Base-by-base conservation (phyloP, 1,284 basidiomycete species). In the Pseudozyma flocculosa region DNA sequence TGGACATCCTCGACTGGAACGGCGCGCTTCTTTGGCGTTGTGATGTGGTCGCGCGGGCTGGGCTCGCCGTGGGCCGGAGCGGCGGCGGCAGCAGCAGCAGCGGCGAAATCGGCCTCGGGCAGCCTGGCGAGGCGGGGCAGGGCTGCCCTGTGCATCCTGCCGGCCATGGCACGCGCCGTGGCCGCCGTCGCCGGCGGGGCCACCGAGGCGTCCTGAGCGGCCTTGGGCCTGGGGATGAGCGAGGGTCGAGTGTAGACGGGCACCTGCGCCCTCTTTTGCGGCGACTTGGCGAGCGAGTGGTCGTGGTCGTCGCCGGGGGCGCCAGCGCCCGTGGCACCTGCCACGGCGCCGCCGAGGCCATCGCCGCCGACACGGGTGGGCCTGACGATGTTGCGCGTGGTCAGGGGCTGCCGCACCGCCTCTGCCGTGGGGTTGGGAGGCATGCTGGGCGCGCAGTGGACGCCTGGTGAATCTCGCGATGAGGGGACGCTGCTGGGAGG, bases 21-120 rank as follows among this genome's bases (percentile, higher is more conserved):
- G 4, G 66, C 68, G 22, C 75, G 72, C 48, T 77, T 77, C 44
- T 69, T 68, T 8, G 75, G 75, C 24, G 75, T 75, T 21, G 60
- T 59, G 17, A 45, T 50, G 18, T 51, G 21, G 10, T 52, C 30
- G 19, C 30, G 21, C 37, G n/a, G 24, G 32, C 3, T 3, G 7
- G 32, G 32, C 15, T 34, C 32, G 32, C 3, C 32, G 11, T 17
- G 8, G 32, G n/a, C n/a, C n/a, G 8, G 32, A 4, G 14, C 9
- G 32, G 8, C 14, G 32, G 26, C 26, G 26, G 26, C 26, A 11
- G 26, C 11, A 11, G 26, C 11, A 11, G 26, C 11, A 11, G 5
- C 11, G 26, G 32, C 11, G 10, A 34, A 34, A 4, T 34, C 32
- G 32, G 32, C 32, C 32, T 34, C 32, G 32, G 15, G 32, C 32